phyloP scores from a whole-genome alignment of 768 basidiomycete genomes.

The Sporobolomyces roseus region DNA sequence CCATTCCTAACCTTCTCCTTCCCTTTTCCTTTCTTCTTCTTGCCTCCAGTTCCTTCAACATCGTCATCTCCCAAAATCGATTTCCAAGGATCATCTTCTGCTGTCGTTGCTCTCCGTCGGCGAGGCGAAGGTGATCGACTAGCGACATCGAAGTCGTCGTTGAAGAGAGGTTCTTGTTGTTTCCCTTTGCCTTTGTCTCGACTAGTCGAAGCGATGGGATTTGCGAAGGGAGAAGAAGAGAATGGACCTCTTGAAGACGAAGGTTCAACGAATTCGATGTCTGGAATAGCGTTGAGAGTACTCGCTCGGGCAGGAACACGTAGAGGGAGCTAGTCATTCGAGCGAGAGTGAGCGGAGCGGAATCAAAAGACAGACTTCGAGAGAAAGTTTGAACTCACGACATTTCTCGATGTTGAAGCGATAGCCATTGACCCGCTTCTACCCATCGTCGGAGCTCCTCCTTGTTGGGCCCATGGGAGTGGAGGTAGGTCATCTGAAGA shows the following conservation, averaged over 20 bases:
- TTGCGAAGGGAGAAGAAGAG: background rate
- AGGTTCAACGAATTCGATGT: background rate
- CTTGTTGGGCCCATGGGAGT: background rate
- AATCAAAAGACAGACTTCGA: no score
- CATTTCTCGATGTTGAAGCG: background rate
- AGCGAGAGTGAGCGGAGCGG: background rate
- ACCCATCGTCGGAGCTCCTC: background rate
- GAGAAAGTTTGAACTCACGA: background rate
- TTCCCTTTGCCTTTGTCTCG: slow-evolving; percentile 20
- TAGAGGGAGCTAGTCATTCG: background rate
- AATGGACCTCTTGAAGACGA: background rate
- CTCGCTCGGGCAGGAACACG: background rate
- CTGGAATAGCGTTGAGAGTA: background rate
- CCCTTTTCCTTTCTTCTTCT: slow-evolving; percentile 6
- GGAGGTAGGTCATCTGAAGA: slow-evolving; percentile 18
- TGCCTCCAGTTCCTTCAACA: background rate
- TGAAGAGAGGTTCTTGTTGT: background rate
- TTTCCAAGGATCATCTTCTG: slow-evolving; percentile 12
- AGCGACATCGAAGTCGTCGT: background rate
- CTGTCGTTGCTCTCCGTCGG: no score
- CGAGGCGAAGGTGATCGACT: background rate
- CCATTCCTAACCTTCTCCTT: background rate
- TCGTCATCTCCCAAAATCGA: background rate
- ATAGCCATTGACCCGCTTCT: slow-evolving; percentile 13
- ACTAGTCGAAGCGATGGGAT: background rate